Conservation (phyloP, 1,139 yeast species). For the Suhomyces panamericanus region DNA sequence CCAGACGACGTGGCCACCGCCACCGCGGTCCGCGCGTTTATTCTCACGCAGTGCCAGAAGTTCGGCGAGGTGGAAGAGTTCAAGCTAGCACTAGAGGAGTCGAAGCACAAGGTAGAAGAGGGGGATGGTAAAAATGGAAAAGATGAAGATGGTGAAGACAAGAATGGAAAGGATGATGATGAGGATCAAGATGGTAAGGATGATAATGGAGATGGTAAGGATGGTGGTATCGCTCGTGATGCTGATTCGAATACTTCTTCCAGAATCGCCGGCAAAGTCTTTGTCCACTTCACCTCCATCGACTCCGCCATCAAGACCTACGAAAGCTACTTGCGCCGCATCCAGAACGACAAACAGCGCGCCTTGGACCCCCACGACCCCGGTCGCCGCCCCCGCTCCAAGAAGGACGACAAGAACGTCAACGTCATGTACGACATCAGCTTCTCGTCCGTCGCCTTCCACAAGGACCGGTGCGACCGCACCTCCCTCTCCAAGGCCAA, state of each 20-base stretch:
- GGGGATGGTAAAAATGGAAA: no score
- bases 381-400: neutral
- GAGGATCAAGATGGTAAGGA: slow-evolving; percentile 5
- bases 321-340: slow-evolving; percentile 32
- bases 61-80: slow-evolving; percentile 42
- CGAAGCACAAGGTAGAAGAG: neutral
- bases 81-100: slow-evolving; percentile 11
- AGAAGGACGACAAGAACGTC: slow-evolving; percentile 10
- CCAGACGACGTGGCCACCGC: slow-evolving; percentile 5
- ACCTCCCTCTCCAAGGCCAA: slow-evolving; percentile 14
- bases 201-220: neutral
- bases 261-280: slow-evolving; percentile 15
- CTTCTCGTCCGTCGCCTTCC: slow-evolving; percentile 25
- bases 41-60: slow-evolving; percentile 27
- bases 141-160: no score
- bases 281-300: slow-evolving; percentile 42
- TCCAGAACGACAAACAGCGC: slow-evolving; percentile 26
- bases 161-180: neutral
- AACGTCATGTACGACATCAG: slow-evolving; percentile 17
- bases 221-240: no score
- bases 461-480: slow-evolving; percentile 41
- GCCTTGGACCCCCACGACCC: slow-evolving; percentile 19
- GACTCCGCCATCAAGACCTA: slow-evolving; percentile 42
- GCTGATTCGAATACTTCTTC: no score
- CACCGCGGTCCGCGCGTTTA: slow-evolving; percentile 16